Evolutionary conservation across 2,329 filamentous ascomycete species (phyloP).

Genomic region (Alternaria viburni): DNA sequence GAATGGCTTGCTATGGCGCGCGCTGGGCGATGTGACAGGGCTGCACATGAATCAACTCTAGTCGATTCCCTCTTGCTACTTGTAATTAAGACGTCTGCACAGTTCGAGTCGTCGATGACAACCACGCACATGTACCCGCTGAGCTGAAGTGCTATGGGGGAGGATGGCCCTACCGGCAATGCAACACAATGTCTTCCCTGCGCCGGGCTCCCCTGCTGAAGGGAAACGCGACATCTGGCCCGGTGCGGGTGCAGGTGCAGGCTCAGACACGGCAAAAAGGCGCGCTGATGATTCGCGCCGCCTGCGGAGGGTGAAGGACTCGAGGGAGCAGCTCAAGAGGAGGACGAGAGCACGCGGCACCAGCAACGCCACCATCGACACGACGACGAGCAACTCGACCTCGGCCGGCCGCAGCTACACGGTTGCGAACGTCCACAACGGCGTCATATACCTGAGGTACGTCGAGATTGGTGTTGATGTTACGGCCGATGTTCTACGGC

Average conservation of each 20-base stretch:
- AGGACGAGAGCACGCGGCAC: slow-evolving; percentile 37
- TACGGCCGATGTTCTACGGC: too few species aligned
- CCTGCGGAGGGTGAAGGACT: slow-evolving; percentile 47
- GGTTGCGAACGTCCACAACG: slow-evolving; percentile 56
- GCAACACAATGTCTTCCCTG: slow-evolving; percentile 38
- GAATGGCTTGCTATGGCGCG: slow-evolving; percentile 31
- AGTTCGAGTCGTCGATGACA: slow-evolving; percentile 28
- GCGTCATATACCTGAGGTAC: slow-evolving; percentile 56
- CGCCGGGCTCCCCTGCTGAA: slow-evolving; percentile 34
- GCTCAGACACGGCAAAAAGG: slow-evolving; percentile 35
- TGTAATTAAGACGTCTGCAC: slow-evolving; percentile 37
- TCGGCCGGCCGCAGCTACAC: slow-evolving; percentile 51
- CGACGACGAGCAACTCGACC: slow-evolving; percentile 32
- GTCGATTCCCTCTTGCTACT: slow-evolving; percentile 16
- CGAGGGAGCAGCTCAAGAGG: slow-evolving; percentile 46
- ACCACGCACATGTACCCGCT: slow-evolving; percentile 10
- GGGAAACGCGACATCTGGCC: slow-evolving; percentile 36
- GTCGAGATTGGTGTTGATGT: slow-evolving; percentile 5
- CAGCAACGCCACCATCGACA: slow-evolving; percentile 44
- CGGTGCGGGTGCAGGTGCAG: slow-evolving; percentile 20
- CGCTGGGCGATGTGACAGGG: slow-evolving; percentile 27
- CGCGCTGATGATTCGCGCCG: slow-evolving; percentile 39
- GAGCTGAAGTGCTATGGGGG: slow-evolving; percentile 37
- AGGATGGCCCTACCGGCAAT: slow-evolving; percentile 45
- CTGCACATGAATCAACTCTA: slow-evolving; percentile 30